These are phyloP conservation scores for Naganishia kalamii DNA, from an alignment of 768 basidiomycete genomes.

Conservation along the genomic window DNA sequence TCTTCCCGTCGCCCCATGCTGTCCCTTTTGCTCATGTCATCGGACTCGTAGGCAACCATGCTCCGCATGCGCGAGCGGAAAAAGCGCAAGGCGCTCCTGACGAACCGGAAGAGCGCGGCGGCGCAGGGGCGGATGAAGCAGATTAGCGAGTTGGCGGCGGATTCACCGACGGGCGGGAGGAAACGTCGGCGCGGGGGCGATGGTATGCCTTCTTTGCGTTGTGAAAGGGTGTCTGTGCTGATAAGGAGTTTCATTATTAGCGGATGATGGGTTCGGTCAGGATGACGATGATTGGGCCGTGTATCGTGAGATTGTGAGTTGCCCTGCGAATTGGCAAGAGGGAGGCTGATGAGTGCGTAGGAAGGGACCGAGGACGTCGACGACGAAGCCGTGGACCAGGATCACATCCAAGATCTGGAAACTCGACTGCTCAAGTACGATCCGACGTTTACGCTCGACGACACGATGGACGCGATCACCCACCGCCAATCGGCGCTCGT, in stretches of 20 bases:
- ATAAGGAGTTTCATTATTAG: background rate
- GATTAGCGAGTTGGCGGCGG: constrained; percentile 83
- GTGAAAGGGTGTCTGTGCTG: background rate
- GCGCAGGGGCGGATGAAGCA: constrained; percentile 94
- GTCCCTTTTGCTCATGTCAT: background rate
- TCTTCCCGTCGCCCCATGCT: background rate
- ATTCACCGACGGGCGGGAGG: constrained; percentile 76
- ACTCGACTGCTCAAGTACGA: constrained; percentile 73
- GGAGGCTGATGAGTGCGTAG: constrained; percentile 24
- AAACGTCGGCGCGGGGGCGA: constrained; percentile 62
- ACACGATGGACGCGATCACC: constrained; percentile 73
- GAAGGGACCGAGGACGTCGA: constrained; percentile 55
- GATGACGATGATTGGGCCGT: constrained; percentile 97
- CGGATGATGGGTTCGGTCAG: constrained; percentile 87
- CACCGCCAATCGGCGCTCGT: constrained; percentile 77
- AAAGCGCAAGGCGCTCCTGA: constrained; percentile 69
- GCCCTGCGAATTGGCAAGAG: background rate
- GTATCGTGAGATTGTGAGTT: constrained; percentile 84
- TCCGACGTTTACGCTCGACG: constrained; percentile 69
- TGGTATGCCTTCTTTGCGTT: constrained; percentile 52
- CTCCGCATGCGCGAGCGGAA: constrained; percentile 75
- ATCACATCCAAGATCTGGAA: constrained; percentile 67
- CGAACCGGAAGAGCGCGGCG: constrained; percentile 87
- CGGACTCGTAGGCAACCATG: constrained; percentile 62
- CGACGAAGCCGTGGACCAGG: constrained; percentile 84